Percentiles rank a stretch among this genome's conserved stretches.
phyloP scores from a whole-genome alignment of 441 rosid genomes.

The Metrosideros polymorpha region DNA sequence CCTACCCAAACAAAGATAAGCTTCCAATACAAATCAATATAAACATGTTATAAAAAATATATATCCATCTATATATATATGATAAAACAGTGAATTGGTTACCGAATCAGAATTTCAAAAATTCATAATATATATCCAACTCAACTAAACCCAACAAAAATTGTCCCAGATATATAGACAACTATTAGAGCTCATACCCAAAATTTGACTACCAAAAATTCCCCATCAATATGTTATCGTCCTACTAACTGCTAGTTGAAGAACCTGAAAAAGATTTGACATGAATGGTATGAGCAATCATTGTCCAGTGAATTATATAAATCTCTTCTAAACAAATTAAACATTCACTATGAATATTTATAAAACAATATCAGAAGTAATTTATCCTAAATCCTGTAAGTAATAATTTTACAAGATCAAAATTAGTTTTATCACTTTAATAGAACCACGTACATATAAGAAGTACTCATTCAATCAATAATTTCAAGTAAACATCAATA shows the following conservation, averaged over 20 bases:
- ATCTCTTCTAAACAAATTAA: background rate
- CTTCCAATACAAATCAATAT: too few relatives aligned
- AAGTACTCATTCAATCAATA: background rate
- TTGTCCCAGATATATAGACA: background rate
- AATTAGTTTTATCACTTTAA: background rate
- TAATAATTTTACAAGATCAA: background rate
- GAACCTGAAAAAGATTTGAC: background rate
- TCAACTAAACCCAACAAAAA: background rate
- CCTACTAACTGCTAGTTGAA: background rate
- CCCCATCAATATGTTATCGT: accelerated
- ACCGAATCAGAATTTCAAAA: background rate
- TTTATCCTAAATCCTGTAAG: background rate
- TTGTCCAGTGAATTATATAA: too few relatives aligned
- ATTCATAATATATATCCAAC: background rate
- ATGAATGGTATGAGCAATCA: background rate
- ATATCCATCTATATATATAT: background rate
- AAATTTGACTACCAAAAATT: background rate
- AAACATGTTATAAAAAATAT: background rate
- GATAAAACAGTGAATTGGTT: background rate
- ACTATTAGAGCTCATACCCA: accelerated
- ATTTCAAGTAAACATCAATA: background rate
- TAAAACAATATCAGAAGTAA: background rate
- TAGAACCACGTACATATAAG: background rate
- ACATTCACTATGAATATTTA: background rate
- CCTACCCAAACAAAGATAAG: too few relatives aligned